These are phyloP conservation scores for Trichophaea hybrida DNA, from an alignment of 2,329 filamentous ascomycete species.

Conservation along the genomic window DNA sequence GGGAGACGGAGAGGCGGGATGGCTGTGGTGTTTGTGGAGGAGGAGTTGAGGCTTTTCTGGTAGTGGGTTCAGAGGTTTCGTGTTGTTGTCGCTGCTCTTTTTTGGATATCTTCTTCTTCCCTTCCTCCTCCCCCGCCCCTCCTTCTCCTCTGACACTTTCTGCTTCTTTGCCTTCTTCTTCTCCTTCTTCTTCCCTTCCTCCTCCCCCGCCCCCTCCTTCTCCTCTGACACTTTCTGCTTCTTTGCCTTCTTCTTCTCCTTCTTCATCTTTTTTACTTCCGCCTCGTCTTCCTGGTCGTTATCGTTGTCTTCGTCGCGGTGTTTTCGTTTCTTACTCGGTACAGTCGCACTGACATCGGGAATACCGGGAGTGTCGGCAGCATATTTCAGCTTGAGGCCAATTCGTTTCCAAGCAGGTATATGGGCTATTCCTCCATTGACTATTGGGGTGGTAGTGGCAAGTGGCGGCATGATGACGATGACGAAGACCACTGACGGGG, in stretches of 20 bases:
- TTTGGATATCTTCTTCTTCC: not conserved
- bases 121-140: not conserved
- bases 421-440: not conserved
- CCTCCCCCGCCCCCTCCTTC: not conserved
- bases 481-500: too few species aligned
- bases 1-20: not conserved
- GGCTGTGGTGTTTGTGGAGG: not conserved
- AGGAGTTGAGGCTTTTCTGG: not conserved
- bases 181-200: conserved; percentile 3
- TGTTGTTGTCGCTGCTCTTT: not conserved
- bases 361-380: not conserved
- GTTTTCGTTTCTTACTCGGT: not conserved
- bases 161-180: not conserved
- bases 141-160: conserved; percentile 3
- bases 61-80: not conserved
- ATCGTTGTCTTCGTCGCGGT: not conserved
- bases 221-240: not conserved
- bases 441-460: too few species aligned
- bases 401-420: conserved; percentile 2
- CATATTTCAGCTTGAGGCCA: conserved; percentile 2
- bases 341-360: not conserved
- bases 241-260: not conserved
- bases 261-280: conserved; percentile 1
- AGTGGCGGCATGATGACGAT: too few species aligned
- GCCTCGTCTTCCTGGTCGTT: not conserved